Percentiles rank a stretch among this genome's conserved stretches.
Evolutionary conservation across 345 rosid genomes (phyloP).

Genomic region (Lepidium didymum): DNA sequence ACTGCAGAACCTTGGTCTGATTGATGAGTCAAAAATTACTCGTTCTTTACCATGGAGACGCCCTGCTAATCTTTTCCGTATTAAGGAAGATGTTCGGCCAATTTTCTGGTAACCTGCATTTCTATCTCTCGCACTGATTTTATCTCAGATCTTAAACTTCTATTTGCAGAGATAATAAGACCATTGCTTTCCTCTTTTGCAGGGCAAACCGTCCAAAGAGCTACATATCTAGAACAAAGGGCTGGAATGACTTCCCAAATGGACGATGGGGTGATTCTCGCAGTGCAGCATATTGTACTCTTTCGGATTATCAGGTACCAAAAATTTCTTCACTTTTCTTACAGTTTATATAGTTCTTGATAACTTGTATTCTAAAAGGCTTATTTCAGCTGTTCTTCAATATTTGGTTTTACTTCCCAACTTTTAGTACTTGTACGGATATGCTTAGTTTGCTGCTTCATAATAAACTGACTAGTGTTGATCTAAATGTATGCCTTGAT

Average conservation of each 20-base stretch:
- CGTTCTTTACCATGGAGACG: slow-evolving; percentile 92
- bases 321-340: neutral
- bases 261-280: slow-evolving; percentile 94
- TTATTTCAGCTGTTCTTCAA: neutral
- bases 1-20: slow-evolving; percentile 83
- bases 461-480: neutral
- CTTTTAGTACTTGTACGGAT: neutral
- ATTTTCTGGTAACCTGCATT: slow-evolving; percentile 69
- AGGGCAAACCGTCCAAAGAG: slow-evolving; percentile 99
- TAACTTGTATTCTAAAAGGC: neutral
- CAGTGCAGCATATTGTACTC: slow-evolving; percentile 82
- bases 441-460: neutral
- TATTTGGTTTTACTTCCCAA: neutral
- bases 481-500: neutral
- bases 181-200: slow-evolving; percentile 15
- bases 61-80: slow-evolving; percentile 85
- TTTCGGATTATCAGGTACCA: slow-evolving; percentile 77
- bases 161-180: neutral
- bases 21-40: slow-evolving; percentile 78
- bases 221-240: slow-evolving; percentile 77
- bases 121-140: slow-evolving; percentile 11
- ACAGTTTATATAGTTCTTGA: neutral
- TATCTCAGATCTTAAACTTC: neutral
- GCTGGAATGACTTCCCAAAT: slow-evolving; percentile 88
- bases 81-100: slow-evolving; percentile 90